These are phyloP conservation scores for Moesziomyces aphidis DNA, from an alignment of 1,284 basidiomycete genomes.

Conservation along the genomic window DNA sequence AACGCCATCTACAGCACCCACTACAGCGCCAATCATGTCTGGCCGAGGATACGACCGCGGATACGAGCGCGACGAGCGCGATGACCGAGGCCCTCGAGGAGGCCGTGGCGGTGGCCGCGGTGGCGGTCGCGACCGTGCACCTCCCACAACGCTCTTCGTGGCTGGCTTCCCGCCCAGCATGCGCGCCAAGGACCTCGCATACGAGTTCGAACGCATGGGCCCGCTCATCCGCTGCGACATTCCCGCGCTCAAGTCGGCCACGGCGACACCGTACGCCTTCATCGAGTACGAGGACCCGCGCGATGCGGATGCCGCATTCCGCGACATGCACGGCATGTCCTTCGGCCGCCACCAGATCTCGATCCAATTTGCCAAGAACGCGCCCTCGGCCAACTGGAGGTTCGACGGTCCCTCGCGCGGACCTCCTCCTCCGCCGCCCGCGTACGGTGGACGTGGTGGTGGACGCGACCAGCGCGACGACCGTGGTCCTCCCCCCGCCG, in stretches of 20 bases:
- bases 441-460: constrained; percentile 36
- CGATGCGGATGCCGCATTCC: constrained; percentile 59
- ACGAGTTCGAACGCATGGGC: constrained; percentile 63
- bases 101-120: constrained; percentile 23
- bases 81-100: constrained; percentile 35
- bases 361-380: constrained; percentile 62
- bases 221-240: constrained; percentile 63
- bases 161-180: constrained; percentile 59
- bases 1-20: neutral
- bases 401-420: constrained; percentile 54
- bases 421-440: constrained; percentile 40
- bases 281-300: constrained; percentile 62
- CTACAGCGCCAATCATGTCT: constrained; percentile 16
- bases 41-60: constrained; percentile 40
- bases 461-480: constrained; percentile 36
- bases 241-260: constrained; percentile 53
- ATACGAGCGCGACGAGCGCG: constrained; percentile 27
- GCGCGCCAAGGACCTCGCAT: constrained; percentile 60
- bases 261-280: constrained; percentile 58
- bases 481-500: constrained; percentile 16
- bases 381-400: constrained; percentile 55
- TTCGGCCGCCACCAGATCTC: constrained; percentile 55
- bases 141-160: constrained; percentile 51
- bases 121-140: constrained; percentile 35
- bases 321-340: constrained; percentile 61